Evolutionary conservation across 164 flowering plant species (phyloP), one percentile per base, ranked within the genome.

Genomic region (Stephania japonica): DNA sequence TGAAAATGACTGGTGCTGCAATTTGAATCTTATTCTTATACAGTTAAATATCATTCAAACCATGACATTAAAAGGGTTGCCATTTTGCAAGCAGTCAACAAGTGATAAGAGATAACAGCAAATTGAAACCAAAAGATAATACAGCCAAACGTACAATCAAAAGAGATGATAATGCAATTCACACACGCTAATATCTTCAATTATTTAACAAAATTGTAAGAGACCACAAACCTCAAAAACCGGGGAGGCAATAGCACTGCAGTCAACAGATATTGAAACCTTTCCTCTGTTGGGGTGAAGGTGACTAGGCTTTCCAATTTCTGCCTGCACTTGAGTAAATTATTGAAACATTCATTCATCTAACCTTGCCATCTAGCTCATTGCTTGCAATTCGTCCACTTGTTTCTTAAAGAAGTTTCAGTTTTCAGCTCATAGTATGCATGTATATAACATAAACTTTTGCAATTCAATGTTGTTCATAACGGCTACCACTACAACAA

Each of bases 241-340:
- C 44, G 99, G 98, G 14, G 85, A 90, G 42, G 99, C 97, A 5
- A 91, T 91, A 10, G 98, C 85, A 80, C 99, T 93, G 82, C 98
- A 96, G 70, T 91, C 97, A 67, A 96, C 86, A 78, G 75, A 72
- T 69, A 96, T 88, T 6, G 84, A 71, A 70, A 92, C 94, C 76
- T 86, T 96, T 70, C 99, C 99, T 78, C 91, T 87, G 74, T 88
- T 91, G 42, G 94, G 91, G 68, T 82, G 90, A 72, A 81, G 73
- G 4, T 80, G 12, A 76, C 71, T 88, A 21, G 99, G 97, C 81
- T 72, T 96, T 72, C 99, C 97, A 79, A 96, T 91, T 78, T 96
- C 99, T 67, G 97, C 99, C 98, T 96, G 83, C 84, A 73, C 70
- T 72, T 65, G 44, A 61, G 43, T 47, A 13, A 62, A 67, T 65